Base-by-base conservation (phyloP, 495 filamentous ascomycete species). In the Lichina pygmaea region DNA sequence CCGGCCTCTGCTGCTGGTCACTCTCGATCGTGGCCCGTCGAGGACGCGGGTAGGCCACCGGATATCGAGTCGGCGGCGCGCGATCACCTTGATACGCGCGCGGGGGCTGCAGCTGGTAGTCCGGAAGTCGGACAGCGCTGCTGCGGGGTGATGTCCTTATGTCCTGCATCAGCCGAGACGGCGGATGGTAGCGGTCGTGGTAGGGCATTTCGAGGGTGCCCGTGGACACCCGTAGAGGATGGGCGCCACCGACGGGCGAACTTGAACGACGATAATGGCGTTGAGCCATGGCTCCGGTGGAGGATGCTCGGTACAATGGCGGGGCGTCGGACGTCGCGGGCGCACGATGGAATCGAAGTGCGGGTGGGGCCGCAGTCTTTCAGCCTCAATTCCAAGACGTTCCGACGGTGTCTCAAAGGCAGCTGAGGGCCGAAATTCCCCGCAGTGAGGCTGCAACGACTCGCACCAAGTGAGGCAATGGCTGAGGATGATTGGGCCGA, bases 221-320 rank as follows among this genome's bases (percentile, higher is more conserved):
- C 12, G 64, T 67, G 12, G 64, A 67, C 9, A 62, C 60, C n/a
- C 64, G 58, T 55, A 63, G 55, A 11, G 64, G 62, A 43, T 64
- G 61, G 15, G 53, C 48, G 1, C 48, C 60, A 37, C 44, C 60
- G 56, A 34, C 54, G 53, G 44, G 36, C 36, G 36, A 39, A 39
- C 36, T 15, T 15, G 36, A 15, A 39, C 36, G 36, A 15, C 10
- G 36, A 39, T 11, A 39, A 15, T 15, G 36, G 13, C 36, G 30
- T 43, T 43, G 15, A 16, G 30, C 2, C 42, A 43, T 32, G 24
- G 24, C 24, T 24, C 24, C 24, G 24, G 24, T 24, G 24, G 24
- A 24, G 1, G 24, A 2, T 24, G 24, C 2, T 24, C 24, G 24
- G 24, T 24, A 1, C 24, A 4, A 24, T 24, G 24, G 24, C 24